These are phyloP conservation scores for Daucus carota DNA, from an alignment of 129 eudicot species.

Conservation along the genomic window DH1_v3.0 NC_030388.2:20621501-20622000, in stretches of 20 bases:
- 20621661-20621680: constrained; percentile 49
- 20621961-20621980: not conserved
- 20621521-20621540: constrained; percentile 53
- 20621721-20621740: constrained; percentile 45
- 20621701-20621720: constrained; percentile 40
- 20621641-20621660: constrained; percentile 9
- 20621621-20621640: not conserved
- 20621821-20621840: constrained; percentile 43
- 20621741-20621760: constrained; percentile 83
- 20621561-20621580: constrained; percentile 40
- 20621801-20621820: constrained; percentile 73
- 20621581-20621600: constrained; percentile 15
- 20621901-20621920: too few relatives aligned
- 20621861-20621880: not conserved
- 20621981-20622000: not conserved
- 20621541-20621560: constrained; percentile 48
- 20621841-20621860: not conserved
- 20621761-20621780: constrained; percentile 62
- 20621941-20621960: not conserved
- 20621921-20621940: not conserved
- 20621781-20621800: constrained; percentile 91
- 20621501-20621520: constrained; percentile 48
- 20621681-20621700: constrained; percentile 70
- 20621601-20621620: not conserved
- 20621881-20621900: too few relatives aligned